These are phyloP conservation scores for Penicillium verrucosum DNA, from an alignment of 2,329 filamentous ascomycete genomes.

Conservation along the genomic window DNA sequence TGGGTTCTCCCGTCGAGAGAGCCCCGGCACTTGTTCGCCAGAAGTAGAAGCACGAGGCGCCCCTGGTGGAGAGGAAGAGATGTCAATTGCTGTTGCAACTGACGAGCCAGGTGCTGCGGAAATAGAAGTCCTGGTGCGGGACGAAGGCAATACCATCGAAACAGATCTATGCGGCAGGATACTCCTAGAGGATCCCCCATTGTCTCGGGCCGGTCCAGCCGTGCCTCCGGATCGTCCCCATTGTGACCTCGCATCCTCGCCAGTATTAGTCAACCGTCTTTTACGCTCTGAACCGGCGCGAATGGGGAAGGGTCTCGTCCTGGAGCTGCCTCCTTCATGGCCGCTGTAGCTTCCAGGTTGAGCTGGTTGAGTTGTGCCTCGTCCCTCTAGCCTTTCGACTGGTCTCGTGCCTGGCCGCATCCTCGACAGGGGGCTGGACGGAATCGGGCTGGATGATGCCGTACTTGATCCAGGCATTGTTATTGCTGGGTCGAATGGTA, in stretches of 20 bases:
- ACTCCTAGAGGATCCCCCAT: constrained; percentile 4
- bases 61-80: constrained; percentile 30
- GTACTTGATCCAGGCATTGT: constrained; percentile 11
- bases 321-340: background rate
- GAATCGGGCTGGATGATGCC: constrained; percentile 2
- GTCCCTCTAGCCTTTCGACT: background rate
- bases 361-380: background rate
- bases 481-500: background rate
- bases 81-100: constrained; percentile 34
- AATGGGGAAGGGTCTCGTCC: background rate
- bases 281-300: constrained; percentile 35
- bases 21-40: background rate
- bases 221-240: background rate
- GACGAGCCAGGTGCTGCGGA: constrained; percentile 26
- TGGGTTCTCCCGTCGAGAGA: background rate
- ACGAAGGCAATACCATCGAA: constrained; percentile 18
- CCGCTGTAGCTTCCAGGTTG: background rate
- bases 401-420: background rate
- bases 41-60: background rate
- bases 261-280: constrained; percentile 40
- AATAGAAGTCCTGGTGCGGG: constrained; percentile 11
- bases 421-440: background rate
- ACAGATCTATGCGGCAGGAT: constrained; percentile 27
- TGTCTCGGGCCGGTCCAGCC: constrained; percentile 1
- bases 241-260: constrained; percentile 25